These are phyloP conservation scores for Ensete glaucum DNA, from an alignment of 176 grass and related monocot genomes.

Conservation along the genomic window DNA sequence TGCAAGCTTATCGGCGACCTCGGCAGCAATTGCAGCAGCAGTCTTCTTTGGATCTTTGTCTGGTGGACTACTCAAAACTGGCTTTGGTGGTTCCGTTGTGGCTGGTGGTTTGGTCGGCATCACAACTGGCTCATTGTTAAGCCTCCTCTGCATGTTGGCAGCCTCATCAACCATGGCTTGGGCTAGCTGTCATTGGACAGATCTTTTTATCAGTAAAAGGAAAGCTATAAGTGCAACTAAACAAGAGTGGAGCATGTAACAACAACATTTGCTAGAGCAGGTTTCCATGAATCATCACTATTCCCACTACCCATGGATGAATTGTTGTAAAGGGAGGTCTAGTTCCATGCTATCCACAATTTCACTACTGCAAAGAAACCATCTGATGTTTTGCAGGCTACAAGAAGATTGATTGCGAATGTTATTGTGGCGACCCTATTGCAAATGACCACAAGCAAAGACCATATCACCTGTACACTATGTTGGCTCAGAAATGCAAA, in stretches of 20 bases:
- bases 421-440: background rate
- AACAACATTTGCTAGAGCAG: too few species aligned
- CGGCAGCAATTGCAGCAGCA: constrained; percentile 42
- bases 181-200: constrained; percentile 33
- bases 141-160: constrained; percentile 61
- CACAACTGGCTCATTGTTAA: constrained; percentile 68
- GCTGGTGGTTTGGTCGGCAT: constrained; percentile 21
- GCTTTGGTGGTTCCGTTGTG: constrained; percentile 28
- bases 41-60: constrained; percentile 42
- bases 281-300: too few species aligned
- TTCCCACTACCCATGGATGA: too few species aligned
- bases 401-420: too few species aligned
- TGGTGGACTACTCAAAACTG: constrained; percentile 41
- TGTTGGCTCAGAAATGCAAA: background rate
- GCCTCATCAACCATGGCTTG: constrained; percentile 62
- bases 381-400: too few species aligned
- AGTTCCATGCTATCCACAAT: too few species aligned
- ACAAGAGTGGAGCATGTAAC: too few species aligned
- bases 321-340: too few species aligned
- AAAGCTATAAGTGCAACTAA: background rate
- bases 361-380: too few species aligned
- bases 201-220: background rate
- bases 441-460: background rate
- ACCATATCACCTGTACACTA: background rate
- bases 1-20: constrained; percentile 73